Percentiles rank a stretch among this genome's conserved stretches.
These are phyloP conservation scores for Dalbergia cochinchinensis DNA, from an alignment of 306 rosid genomes.

Conservation along the genomic window DNA sequence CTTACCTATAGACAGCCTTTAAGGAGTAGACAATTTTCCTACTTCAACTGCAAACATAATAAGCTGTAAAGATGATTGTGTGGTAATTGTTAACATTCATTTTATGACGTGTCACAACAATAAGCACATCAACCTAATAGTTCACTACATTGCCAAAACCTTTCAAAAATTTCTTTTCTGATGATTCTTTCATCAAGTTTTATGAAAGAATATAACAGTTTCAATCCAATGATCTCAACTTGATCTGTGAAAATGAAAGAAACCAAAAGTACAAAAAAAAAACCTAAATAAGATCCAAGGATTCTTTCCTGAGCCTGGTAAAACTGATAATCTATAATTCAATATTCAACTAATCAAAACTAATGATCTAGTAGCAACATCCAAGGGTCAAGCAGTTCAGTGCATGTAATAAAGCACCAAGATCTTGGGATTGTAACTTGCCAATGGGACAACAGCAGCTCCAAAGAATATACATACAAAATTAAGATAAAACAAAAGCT, in stretches of 20 bases:
- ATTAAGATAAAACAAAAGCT: not conserved
- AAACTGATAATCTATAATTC: not conserved
- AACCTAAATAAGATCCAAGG: constrained; percentile 36
- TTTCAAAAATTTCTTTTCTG: not conserved
- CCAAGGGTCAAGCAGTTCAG: constrained; percentile 11
- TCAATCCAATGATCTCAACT: not conserved
- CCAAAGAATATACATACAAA: not conserved
- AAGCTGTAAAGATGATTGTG: not conserved
- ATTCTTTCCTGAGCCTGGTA: constrained; percentile 14
- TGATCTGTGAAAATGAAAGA: constrained; percentile 5
- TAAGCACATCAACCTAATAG: constrained; percentile 6
- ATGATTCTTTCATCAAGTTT: not conserved
- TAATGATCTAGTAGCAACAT: constrained; percentile 35
- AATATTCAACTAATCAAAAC: constrained; percentile 28
- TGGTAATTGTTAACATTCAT: constrained; percentile 18
- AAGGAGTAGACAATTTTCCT: not conserved
- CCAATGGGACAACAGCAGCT: constrained; percentile 23
- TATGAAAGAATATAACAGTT: constrained; percentile 11
- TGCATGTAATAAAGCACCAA: constrained; percentile 11
- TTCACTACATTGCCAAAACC: constrained; percentile 11
- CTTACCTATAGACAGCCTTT: constrained; percentile 3
- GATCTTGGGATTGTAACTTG: constrained; percentile 10
- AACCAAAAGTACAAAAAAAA: constrained; percentile 24
- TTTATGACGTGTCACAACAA: not conserved
- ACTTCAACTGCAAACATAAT: constrained; percentile 18